phyloP scores from a whole-genome alignment of 139 green algal species.

The Coccomyxa sp. region DNA sequence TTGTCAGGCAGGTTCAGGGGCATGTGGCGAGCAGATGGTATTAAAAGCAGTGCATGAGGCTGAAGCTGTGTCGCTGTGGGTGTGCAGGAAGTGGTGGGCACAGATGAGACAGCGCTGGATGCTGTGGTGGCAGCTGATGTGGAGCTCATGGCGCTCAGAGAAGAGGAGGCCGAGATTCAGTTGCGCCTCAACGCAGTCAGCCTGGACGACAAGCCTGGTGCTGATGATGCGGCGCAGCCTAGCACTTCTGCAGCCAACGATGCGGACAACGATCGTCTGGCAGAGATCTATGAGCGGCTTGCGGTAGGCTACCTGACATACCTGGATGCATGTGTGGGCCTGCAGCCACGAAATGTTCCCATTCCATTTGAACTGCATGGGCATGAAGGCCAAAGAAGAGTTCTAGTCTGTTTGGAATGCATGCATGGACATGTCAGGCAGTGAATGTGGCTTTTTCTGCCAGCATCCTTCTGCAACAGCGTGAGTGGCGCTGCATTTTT shows the following conservation, averaged over 20 bases:
- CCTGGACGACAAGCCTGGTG: constrained; percentile 19
- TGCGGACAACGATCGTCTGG: constrained; percentile 58
- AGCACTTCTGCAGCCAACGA: constrained; percentile 10
- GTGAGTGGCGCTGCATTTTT: no score
- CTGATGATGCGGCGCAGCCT: constrained; percentile 20
- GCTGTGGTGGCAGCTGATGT: constrained; percentile 92
- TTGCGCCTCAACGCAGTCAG: constrained; percentile 36
- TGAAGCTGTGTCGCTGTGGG: background rate
- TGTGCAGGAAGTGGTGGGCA: constrained; percentile 86
- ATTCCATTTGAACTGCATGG: no score
- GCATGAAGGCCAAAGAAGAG: no score
- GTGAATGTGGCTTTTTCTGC: no score
- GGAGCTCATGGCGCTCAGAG: constrained; percentile 87
- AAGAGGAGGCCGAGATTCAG: constrained; percentile 76
- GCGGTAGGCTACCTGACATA: background rate
- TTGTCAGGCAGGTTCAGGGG: no score
- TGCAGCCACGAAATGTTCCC: no score
- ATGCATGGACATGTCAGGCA: no score
- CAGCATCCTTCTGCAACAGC: no score
- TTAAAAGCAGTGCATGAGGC: no score
- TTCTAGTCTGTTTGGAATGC: no score
- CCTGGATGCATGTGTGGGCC: no score
- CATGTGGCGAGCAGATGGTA: no score
- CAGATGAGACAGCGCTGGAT: constrained; percentile 53
- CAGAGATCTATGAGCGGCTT: constrained; percentile 93